phyloP scores from a whole-genome alignment of 2,329 filamentous ascomycete species.

The Arthrobotrys entomopaga region DNA sequence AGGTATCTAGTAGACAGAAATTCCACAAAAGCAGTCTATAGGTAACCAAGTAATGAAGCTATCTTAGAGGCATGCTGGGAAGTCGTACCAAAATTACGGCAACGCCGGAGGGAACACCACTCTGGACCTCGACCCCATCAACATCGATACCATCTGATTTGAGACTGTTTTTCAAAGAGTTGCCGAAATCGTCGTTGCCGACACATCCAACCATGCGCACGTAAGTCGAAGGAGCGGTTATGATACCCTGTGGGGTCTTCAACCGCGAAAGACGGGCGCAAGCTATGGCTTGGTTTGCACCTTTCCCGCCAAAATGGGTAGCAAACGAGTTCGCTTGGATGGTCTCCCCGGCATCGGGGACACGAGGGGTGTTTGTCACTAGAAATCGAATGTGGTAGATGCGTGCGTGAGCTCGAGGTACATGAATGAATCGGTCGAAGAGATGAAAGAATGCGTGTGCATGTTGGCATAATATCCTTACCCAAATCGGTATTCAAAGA shows the following conservation, averaged over 20 bases:
- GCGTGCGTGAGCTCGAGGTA: too few relatives aligned
- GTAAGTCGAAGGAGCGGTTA: slow-evolving; percentile 55
- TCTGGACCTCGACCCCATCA: slow-evolving; percentile 65
- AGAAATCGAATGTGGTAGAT: too few relatives aligned
- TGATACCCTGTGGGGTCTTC: slow-evolving; percentile 34
- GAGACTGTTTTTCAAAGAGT: slow-evolving; percentile 70
- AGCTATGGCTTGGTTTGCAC: slow-evolving; percentile 93
- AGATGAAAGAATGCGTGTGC: background rate
- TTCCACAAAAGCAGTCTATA: too few relatives aligned
- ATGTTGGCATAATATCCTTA: slow-evolving; percentile 3
- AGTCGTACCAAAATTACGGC: slow-evolving; percentile 73
- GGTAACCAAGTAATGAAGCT: too few relatives aligned
- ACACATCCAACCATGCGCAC: slow-evolving; percentile 80
- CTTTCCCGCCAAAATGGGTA: slow-evolving; percentile 89
- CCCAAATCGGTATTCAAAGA: slow-evolving; percentile 91
- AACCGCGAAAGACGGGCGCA: slow-evolving; percentile 80
- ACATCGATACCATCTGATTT: slow-evolving; percentile 72
- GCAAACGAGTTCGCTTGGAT: slow-evolving; percentile 80
- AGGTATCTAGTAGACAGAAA: too few relatives aligned
- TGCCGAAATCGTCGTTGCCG: slow-evolving; percentile 74
- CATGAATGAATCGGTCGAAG: background rate
- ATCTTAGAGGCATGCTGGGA: background rate
- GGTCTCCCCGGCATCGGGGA: slow-evolving; percentile 87
- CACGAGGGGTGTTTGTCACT: slow-evolving; percentile 83
- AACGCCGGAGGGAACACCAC: slow-evolving; percentile 71